Percentiles rank a stretch among this genome's conserved stretches.
These are phyloP conservation scores for Amylostereum areolatum DNA, from an alignment of 1,284 basidiomycete species.

Conservation along the genomic window DNA sequence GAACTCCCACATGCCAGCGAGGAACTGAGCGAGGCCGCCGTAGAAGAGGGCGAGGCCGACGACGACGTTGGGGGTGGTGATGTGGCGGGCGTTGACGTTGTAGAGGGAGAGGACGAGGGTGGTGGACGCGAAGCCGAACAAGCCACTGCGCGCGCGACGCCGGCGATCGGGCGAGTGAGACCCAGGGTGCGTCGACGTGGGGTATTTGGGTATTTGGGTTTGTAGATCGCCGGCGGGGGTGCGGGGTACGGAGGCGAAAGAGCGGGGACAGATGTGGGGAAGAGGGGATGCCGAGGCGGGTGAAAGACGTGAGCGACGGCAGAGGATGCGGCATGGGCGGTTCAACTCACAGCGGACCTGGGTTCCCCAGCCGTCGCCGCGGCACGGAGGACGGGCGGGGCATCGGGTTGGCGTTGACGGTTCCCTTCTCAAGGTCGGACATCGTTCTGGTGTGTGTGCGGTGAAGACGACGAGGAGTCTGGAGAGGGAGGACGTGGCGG, in stretches of 20 bases:
- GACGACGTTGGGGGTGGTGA: slow-evolving; percentile 64
- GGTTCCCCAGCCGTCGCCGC: slow-evolving; percentile 38
- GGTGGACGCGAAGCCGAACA: slow-evolving; percentile 70
- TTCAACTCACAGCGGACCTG: slow-evolving; percentile 41
- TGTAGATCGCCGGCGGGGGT: too few relatives aligned
- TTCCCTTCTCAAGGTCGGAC: neutral
- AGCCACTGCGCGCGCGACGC: too few relatives aligned
- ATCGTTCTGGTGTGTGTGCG: neutral
- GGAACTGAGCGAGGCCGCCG: slow-evolving; percentile 78
- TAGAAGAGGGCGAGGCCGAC: slow-evolving; percentile 80
- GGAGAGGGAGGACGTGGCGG: too few relatives aligned
- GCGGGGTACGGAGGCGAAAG: neutral
- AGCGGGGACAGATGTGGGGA: neutral
- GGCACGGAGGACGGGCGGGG: neutral
- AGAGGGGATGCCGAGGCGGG: neutral
- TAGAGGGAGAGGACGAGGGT: slow-evolving; percentile 67
- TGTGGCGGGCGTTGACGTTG: slow-evolving; percentile 49
- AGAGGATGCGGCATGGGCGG: neutral
- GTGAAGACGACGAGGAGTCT: too few relatives aligned
- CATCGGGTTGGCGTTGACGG: slow-evolving; percentile 1
- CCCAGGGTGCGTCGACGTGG: neutral
- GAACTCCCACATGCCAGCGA: slow-evolving; percentile 80
- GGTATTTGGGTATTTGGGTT: too few relatives aligned
- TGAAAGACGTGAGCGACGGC: neutral
- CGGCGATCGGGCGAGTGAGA: neutral